Evolutionary conservation across 208 protist species (phyloP).

Genomic region (Porcisia hertigi): DNA sequence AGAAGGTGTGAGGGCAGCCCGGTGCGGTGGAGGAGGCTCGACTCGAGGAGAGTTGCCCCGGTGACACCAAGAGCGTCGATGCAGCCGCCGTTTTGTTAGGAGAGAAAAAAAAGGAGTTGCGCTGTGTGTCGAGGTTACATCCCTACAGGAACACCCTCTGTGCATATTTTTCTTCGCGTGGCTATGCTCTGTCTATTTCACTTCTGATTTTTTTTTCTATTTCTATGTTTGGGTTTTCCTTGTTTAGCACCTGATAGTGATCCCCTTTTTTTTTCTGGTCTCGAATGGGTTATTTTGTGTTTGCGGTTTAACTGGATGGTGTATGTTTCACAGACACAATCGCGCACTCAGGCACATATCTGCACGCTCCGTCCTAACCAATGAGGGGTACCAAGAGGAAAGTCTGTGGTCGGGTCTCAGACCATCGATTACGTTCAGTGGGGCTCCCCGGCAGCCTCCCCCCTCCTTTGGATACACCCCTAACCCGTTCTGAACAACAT

Average conservation of each 20-base stretch:
- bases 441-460: background rate
- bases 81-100: background rate
- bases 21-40: background rate
- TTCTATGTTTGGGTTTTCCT: background rate
- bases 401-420: background rate
- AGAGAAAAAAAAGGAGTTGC: background rate
- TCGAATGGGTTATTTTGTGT: background rate
- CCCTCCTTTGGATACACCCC: background rate
- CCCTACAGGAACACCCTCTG: background rate
- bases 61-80: background rate
- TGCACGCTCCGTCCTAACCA: background rate
- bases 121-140: background rate
- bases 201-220: background rate
- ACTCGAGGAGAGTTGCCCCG: background rate
- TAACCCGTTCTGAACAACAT: background rate
- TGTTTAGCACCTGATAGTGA: background rate
- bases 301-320: background rate
- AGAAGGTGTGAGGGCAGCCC: background rate
- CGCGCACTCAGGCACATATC: background rate
- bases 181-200: background rate
- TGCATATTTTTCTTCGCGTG: background rate
- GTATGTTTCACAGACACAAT: background rate
- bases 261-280: background rate
- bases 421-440: background rate
- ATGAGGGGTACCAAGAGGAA: background rate